Percentiles rank a stretch among this genome's conserved stretches.
phyloP scores from a whole-genome alignment of 306 rosid genomes.

The Dryas drummondii region DNA sequence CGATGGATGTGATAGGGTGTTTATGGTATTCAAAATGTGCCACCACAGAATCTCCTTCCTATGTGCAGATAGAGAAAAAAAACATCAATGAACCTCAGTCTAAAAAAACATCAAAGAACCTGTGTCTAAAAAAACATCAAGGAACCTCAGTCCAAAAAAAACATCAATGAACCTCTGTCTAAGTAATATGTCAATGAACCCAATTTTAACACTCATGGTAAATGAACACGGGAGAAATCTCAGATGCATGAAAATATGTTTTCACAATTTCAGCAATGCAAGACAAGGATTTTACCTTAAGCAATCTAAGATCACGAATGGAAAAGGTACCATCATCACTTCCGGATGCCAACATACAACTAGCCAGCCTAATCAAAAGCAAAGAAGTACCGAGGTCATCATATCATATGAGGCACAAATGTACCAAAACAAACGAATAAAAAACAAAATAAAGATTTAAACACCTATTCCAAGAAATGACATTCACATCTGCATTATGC shows the following conservation, averaged over 20 bases:
- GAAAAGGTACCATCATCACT: slow-evolving; percentile 94
- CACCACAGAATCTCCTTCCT: slow-evolving; percentile 80
- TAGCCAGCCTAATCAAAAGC: slow-evolving; percentile 60
- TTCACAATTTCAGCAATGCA: neutral
- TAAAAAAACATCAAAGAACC: neutral
- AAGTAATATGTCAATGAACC: neutral
- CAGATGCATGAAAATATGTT: neutral
- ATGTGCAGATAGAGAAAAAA: slow-evolving; percentile 14
- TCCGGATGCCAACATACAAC: slow-evolving; percentile 94
- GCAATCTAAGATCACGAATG: slow-evolving; percentile 86
- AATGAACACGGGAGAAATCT: neutral
- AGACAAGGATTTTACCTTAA: slow-evolving; percentile 45
- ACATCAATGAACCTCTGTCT: neutral
- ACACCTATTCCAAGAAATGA: slow-evolving; percentile 95
- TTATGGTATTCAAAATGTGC: slow-evolving; percentile 90
- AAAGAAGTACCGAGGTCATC: slow-evolving; percentile 2
- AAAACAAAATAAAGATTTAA: slow-evolving; percentile 6
- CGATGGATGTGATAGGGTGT: slow-evolving; percentile 87
- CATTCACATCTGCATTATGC: slow-evolving; percentile 91
- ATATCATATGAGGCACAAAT: neutral
- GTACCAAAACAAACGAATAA: neutral
- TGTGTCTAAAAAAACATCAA: no score
- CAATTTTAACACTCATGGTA: neutral
- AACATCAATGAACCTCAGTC: no score
- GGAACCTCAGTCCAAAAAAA: neutral